These are phyloP conservation scores for Allium fistulosum DNA, from an alignment of 106 monocot species.

Conservation along the genomic window DNA sequence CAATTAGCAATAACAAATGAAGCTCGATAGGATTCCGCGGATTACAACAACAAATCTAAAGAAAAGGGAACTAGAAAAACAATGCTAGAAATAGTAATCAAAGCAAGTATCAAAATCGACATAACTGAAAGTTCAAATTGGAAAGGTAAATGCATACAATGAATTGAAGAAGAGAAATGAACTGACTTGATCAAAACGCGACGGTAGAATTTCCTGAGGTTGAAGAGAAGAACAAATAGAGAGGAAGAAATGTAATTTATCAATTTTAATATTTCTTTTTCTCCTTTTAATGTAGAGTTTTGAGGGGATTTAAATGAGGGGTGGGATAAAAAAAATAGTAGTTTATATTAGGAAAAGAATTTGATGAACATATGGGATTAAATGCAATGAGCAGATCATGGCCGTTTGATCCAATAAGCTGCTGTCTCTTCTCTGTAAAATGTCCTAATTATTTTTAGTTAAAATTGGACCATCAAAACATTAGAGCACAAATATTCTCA, in stretches of 20 bases:
- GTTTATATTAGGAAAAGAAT: no score
- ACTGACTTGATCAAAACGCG: not conserved
- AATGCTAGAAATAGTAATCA: not conserved
- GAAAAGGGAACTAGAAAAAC: not conserved
- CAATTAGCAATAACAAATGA: not conserved
- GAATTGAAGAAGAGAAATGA: not conserved
- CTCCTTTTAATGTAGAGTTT: not conserved
- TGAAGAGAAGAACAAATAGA: constrained; percentile 4
- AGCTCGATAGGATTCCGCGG: not conserved
- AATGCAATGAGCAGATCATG: no score
- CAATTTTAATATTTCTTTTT: not conserved
- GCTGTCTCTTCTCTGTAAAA: no score
- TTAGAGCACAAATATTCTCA: no score
- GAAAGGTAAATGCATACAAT: not conserved
- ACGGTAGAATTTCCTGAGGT: not conserved
- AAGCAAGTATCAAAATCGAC: not conserved
- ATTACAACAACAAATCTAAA: not conserved
- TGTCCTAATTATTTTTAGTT: no score
- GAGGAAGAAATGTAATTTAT: not conserved
- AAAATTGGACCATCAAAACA: no score
- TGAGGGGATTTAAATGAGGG: constrained; percentile 4
- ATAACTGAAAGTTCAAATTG: not conserved
- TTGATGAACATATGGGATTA: no score
- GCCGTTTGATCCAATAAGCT: no score
- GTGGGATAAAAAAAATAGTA: not conserved